Base-by-base conservation (phyloP, 257 asterid genomes). In the Solanum clarkiae region DNA sequence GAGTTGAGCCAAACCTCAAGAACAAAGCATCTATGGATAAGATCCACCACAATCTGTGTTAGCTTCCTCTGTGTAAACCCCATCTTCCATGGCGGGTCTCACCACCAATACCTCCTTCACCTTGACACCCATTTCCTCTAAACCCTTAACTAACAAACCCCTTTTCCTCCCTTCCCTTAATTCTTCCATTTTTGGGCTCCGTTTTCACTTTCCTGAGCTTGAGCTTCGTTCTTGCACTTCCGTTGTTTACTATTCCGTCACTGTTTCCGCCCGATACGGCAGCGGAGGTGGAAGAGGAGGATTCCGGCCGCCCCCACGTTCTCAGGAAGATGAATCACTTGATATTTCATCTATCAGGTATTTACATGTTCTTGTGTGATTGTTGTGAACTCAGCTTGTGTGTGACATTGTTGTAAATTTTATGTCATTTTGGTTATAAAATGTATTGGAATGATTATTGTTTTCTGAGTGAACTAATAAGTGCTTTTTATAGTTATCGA, bases 41-140 rank as follows among this genome's bases (percentile, higher is more conserved):
- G 89, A 86, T 71, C 36, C 84, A 40, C 74, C 70, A 26, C 84
- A 20, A 47, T 69, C 16, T 83, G 36, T 54, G 40, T 18, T 56
- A 79, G 51, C 57, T 80, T 42, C 68, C 68, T 10, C 66, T 86
- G 3, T 29, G 42, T 40, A 11, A 80, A 18, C 56, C 20, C 63
- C 83, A 42, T 55, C 87, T 80, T 16, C 93, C 90, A 96, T 96
- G 98, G 98, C 98, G 88, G 97, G 98, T 92, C 91, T 94, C 54
- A 71, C 97, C 94, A 90, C 88, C 94, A 87, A 15, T 18, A 32
- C 79, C 13, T 44, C 97, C 81, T 90, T 89, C 88, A 89, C 97
- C 65, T 85, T 91, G 91, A 92, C 86, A 80, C 87, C 93, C 86
- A 84, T 89, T 24, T 87, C 89, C 87, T 72, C 84, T 79, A 89